Evolutionary conservation across 2,329 filamentous ascomycete genomes (phyloP), one percentile per base, ranked within the genome.

Genomic region (Myrmaecium sp.): DNA sequence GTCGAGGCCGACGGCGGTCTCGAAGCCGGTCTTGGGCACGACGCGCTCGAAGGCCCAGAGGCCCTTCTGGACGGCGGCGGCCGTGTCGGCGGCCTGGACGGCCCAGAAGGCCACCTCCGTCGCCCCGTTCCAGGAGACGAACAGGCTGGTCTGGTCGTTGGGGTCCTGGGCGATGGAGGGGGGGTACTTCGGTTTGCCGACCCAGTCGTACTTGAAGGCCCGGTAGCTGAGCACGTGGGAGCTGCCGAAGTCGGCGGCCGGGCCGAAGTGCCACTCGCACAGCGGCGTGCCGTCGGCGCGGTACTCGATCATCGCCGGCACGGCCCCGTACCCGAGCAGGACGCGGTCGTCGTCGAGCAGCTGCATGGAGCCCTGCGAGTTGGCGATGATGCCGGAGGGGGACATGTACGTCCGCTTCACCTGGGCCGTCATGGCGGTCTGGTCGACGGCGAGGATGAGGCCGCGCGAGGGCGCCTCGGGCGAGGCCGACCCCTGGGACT

Each of bases 291-390:
- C 57, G 18, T 51, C 41, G 11, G 38, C 26, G 1, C 46, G 35
- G 38, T 49, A 65, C 36, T 69, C 64, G 8, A 54, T 62, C 30
- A 55, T 57, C 0, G 58, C 54, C 2, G 61, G 57, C 8, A 51
- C 52, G n/a, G 59, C 56, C 7, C 64, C 60, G 51, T 55, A 67
- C 15, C 56, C 59, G 6, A 64, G 46, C 9, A 66, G 43, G 2
- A 53, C 47, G 34, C 65, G 61, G 6, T 52, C 54, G 25, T 49
- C 55, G 12, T 37, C 33, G 1, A 62, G 43, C 5, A 55, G 23
- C 33, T 60, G 56, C 20, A 56, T 41, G 5, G 48, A 54, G 2
- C 58, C 57, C 36, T 58, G 54, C 5, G 51, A 57, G 5, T 37
- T 36, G 3, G 44, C 41, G 16, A 51, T 45, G 14, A 54, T 50